A percentile compares a stretch with the other conserved stretches of the same genome.
These are phyloP conservation scores for Schizophyllum commune DNA, from an alignment of 1,284 basidiomycete species.

Conservation along the genomic window DNA sequence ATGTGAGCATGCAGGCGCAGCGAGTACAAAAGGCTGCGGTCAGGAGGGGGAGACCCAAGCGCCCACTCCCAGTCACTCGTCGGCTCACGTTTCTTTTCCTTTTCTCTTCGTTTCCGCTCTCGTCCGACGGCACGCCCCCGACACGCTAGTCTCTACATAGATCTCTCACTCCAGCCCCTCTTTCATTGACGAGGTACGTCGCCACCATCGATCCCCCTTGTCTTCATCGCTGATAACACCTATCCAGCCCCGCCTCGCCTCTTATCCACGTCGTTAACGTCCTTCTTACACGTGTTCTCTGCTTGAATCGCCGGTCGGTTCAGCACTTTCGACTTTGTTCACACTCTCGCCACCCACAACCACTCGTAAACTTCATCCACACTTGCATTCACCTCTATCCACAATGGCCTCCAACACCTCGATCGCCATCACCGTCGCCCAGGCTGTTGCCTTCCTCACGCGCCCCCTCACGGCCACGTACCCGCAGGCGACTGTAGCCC, in stretches of 20 bases:
- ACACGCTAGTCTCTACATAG: not conserved
- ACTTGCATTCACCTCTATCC: slow-evolving; percentile 11
- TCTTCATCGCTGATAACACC: not conserved
- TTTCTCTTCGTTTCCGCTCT: not conserved
- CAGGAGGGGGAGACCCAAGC: not conserved
- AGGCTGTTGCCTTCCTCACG: slow-evolving; percentile 66
- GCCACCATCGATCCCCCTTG: not conserved
- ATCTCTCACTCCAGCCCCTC: not conserved
- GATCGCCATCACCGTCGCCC: slow-evolving; percentile 57
- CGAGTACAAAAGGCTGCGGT: not conserved
- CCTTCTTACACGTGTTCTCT: slow-evolving; percentile 16
- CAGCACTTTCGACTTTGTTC: slow-evolving; percentile 15
- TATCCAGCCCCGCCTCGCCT: slow-evolving; percentile 14
- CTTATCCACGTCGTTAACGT: slow-evolving; percentile 5
- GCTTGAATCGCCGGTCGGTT: slow-evolving; percentile 62
- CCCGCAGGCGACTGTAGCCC: slow-evolving; percentile 49
- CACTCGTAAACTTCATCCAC: slow-evolving; percentile 4
- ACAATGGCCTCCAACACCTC: slow-evolving; percentile 42
- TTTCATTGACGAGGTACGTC: not conserved
- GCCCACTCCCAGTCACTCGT: not conserved
- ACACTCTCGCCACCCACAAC: not conserved
- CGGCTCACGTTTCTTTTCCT: not conserved
- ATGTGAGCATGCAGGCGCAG: not conserved
- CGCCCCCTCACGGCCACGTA: slow-evolving; percentile 49
- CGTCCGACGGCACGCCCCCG: not conserved